Conservation (phyloP, 176 grass and related monocot genomes). For the Panicum miliaceum region DNA sequence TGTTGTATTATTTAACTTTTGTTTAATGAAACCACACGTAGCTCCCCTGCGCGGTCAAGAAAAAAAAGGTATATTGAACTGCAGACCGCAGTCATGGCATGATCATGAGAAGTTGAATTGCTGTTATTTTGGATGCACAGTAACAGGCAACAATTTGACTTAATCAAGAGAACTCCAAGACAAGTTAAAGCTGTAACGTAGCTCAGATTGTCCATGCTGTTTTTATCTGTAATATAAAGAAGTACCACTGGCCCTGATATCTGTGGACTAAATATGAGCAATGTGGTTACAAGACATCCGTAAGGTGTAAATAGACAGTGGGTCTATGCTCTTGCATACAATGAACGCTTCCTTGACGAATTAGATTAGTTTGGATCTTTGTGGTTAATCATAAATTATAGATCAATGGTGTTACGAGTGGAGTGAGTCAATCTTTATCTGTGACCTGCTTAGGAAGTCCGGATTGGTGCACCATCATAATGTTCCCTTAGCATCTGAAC, state of each 20-base stretch:
- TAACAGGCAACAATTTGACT: background rate
- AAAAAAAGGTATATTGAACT: background rate
- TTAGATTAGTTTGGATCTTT: background rate
- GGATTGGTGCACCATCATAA: background rate
- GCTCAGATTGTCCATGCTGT: background rate
- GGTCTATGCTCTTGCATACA: background rate
- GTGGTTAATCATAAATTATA: background rate
- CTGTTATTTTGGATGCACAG: background rate
- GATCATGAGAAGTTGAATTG: background rate
- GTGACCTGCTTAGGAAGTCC: background rate
- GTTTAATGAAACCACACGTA: background rate
- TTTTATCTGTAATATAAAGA: too few relatives aligned
- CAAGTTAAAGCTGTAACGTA: background rate
- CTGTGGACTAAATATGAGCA: background rate
- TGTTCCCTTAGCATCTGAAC: constrained; percentile 5
- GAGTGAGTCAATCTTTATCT: background rate
- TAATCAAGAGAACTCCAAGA: background rate
- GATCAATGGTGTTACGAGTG: background rate
- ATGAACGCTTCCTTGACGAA: background rate
- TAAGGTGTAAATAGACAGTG: constrained; percentile 14
- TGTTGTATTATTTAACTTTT: background rate
- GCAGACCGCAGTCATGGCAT: background rate
- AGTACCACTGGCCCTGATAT: background rate
- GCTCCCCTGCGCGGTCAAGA: background rate
- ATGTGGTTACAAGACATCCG: background rate